phyloP scores from a whole-genome alignment of 306 rosid species.

The Vigna reflexopilosa region DNA sequence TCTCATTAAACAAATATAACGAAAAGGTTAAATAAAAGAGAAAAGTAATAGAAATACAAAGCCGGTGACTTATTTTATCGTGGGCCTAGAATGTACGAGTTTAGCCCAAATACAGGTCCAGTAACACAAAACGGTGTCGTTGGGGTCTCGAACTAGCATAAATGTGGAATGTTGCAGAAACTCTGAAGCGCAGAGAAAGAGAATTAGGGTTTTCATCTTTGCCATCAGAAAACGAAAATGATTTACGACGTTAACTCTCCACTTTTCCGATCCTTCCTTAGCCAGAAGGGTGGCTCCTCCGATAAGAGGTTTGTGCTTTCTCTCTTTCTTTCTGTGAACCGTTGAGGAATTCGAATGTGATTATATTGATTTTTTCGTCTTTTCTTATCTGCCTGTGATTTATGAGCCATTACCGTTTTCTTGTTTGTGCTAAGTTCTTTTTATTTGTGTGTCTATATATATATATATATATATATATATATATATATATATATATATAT shows the following conservation, averaged over 20 bases:
- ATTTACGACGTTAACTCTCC: conserved; percentile 98
- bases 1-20: too few relatives aligned
- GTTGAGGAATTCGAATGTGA: not conserved
- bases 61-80: not conserved
- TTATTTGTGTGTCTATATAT: not conserved
- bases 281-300: conserved; percentile 97
- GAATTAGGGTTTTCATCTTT: conserved; percentile 59
- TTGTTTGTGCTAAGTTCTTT: not conserved
- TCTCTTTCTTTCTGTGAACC: conserved; percentile 4
- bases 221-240: conserved; percentile 52
- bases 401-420: not conserved
- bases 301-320: conserved; percentile 73
- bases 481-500: not conserved
- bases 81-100: not conserved
- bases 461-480: too few relatives aligned
- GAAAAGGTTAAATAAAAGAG: too few relatives aligned
- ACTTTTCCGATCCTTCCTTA: conserved; percentile 97
- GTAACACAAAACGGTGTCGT: not conserved
- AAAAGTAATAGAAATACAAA: too few relatives aligned
- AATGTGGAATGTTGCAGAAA: not conserved
- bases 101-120: not conserved
- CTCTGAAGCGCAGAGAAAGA: not conserved
- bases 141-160: not conserved
- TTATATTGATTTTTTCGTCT: not conserved
- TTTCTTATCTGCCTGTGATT: not conserved